These are phyloP conservation scores for Spathaspora sp. DNA, from an alignment of 1,139 yeast genomes.

Conservation along the genomic window DNA sequence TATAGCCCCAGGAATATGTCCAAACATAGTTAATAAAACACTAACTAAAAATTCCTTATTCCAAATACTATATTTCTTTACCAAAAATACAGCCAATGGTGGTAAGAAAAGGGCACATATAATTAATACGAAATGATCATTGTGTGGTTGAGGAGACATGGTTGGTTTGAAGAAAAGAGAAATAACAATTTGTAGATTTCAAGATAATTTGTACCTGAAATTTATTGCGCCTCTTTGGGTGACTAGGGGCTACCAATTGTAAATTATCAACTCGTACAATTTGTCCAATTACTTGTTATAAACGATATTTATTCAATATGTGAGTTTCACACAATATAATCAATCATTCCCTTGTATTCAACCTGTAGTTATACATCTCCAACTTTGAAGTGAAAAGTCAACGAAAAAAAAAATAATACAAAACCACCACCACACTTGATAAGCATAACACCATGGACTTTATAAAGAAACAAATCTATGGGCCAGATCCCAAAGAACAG, in stretches of 20 bases:
- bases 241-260: not conserved
- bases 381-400: not conserved
- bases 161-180: not conserved
- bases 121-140: slow-evolving; percentile 26
- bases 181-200: not conserved
- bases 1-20: slow-evolving; percentile 39
- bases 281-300: too few relatives aligned
- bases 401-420: slow-evolving; percentile 1
- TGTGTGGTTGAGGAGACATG: slow-evolving; percentile 6
- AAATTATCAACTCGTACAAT: not conserved
- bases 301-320: too few relatives aligned
- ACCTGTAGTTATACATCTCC: too few relatives aligned
- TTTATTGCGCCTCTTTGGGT: not conserved
- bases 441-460: slow-evolving; percentile 51
- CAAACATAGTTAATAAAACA: slow-evolving; percentile 35
- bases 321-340: too few relatives aligned
- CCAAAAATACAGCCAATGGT: slow-evolving; percentile 38
- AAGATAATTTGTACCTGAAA: not conserved
- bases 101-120: slow-evolving; percentile 37
- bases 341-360: too few relatives aligned
- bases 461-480: slow-evolving; percentile 84
- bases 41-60: slow-evolving; percentile 38
- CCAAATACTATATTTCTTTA: slow-evolving; percentile 26
- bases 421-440: slow-evolving; percentile 3
- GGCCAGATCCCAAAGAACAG: slow-evolving; percentile 94